These are phyloP conservation scores for Martiniozyma abietophila DNA, from an alignment of 805 yeast species.

Conservation along the genomic window DNA sequence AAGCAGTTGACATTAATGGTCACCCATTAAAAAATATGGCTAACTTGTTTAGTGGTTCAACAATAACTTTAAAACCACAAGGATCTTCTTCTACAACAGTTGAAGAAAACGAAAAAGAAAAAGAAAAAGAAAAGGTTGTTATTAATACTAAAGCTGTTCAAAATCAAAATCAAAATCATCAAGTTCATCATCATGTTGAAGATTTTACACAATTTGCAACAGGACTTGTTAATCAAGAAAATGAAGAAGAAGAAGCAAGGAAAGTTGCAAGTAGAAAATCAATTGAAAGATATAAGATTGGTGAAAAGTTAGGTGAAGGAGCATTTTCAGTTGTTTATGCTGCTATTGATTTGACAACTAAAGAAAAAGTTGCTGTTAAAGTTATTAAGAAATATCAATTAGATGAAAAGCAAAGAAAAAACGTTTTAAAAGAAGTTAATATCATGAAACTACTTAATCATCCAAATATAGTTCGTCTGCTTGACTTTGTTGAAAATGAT, in stretches of 20 bases:
- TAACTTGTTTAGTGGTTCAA: neutral
- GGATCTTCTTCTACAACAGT: neutral
- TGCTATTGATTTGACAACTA: constrained; percentile 32
- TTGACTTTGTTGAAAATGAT: constrained; percentile 57
- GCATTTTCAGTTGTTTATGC: constrained; percentile 49
- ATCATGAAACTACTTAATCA: constrained; percentile 61
- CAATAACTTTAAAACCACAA: neutral
- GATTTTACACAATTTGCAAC: constrained; percentile 26
- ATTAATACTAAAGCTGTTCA: constrained; percentile 4
- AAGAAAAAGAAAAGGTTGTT: neutral
- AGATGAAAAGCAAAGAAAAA: constrained; percentile 50
- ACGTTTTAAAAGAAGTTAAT: constrained; percentile 72
- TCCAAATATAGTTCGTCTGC: constrained; percentile 54
- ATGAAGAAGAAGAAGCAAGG: constrained; percentile 14
- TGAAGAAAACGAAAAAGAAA: neutral
- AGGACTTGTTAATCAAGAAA: constrained; percentile 26
- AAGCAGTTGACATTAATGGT: constrained; percentile 19
- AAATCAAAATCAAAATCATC: constrained; percentile 2
- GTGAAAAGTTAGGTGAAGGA: constrained; percentile 49
- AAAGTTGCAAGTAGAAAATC: constrained; percentile 18
- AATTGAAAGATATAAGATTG: constrained; percentile 31
- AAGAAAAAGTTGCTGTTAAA: constrained; percentile 42
- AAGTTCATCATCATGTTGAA: constrained; percentile 12
- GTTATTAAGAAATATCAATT: constrained; percentile 61
- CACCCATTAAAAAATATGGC: neutral